These are phyloP conservation scores for Ehretia macrophylla DNA, from an alignment of 257 asterid genomes.

Conservation along the genomic window DNA sequence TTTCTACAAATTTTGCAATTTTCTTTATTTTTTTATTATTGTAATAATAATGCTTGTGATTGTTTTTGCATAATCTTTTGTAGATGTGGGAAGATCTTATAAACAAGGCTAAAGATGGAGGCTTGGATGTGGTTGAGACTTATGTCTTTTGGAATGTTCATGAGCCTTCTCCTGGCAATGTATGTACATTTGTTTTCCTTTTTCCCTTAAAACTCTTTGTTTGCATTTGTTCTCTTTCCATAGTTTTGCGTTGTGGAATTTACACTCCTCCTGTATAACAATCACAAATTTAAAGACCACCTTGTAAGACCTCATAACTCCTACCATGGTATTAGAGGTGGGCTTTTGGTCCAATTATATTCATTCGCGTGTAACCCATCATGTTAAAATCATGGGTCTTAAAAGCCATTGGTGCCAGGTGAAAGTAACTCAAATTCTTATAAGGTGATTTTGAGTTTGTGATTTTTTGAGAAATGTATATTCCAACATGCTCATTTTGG, in stretches of 20 bases:
- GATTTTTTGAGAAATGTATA: too few relatives aligned
- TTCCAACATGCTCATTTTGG: neutral
- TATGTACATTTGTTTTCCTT: conserved; percentile 4
- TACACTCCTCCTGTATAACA: too few relatives aligned
- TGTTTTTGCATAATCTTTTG: neutral
- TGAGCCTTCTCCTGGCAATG: conserved; percentile 32
- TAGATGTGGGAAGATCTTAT: conserved; percentile 34
- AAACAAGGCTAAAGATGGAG: conserved; percentile 27
- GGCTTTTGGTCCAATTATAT: too few relatives aligned
- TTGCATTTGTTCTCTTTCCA: neutral
- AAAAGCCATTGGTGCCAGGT: too few relatives aligned
- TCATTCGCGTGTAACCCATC: too few relatives aligned
- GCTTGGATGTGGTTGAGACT: conserved; percentile 28
- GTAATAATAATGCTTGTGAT: neutral
- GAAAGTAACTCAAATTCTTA: too few relatives aligned
- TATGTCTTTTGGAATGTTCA: conserved; percentile 31
- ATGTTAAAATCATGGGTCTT: too few relatives aligned
- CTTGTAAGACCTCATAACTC: too few relatives aligned
- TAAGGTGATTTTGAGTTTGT: too few relatives aligned
- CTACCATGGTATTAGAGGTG: too few relatives aligned
- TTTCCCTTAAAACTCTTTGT: neutral
- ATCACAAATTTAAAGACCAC: too few relatives aligned
- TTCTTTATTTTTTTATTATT: neutral
- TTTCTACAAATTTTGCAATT: neutral
- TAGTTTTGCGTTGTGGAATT: too few relatives aligned